A percentile compares a stretch with the other conserved stretches of the same genome.
Evolutionary conservation across 169 alveolate species (phyloP).

Genomic region (Eimeria brunetti): DNA sequence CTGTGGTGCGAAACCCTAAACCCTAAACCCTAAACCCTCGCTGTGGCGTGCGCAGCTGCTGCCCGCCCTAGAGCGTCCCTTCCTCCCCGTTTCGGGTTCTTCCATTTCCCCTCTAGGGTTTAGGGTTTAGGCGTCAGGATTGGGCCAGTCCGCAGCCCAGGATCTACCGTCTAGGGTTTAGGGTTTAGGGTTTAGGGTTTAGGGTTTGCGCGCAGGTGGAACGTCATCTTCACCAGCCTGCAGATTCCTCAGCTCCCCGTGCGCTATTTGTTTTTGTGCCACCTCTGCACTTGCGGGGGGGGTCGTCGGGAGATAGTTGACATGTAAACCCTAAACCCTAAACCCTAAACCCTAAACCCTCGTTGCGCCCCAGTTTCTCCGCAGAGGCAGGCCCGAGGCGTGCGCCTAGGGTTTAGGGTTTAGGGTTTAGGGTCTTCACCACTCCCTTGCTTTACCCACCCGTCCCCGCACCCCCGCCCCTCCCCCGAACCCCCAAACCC

Average conservation of each 20-base stretch:
- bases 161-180: neutral
- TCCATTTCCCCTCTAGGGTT: too few relatives aligned
- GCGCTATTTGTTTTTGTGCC: slow-evolving; percentile 53
- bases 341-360: too few relatives aligned
- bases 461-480: neutral
- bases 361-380: too few relatives aligned
- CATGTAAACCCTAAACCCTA: neutral
- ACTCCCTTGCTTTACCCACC: too few relatives aligned
- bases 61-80: too few relatives aligned
- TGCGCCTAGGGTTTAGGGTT: too few relatives aligned
- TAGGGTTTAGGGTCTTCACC: too few relatives aligned
- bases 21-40: neutral
- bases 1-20: slow-evolving; percentile 31
- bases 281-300: slow-evolving; percentile 3
- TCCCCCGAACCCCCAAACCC: neutral
- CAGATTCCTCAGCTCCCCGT: slow-evolving; percentile 72
- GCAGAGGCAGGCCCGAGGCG: too few relatives aligned
- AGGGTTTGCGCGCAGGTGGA: slow-evolving; percentile 42
- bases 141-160: neutral
- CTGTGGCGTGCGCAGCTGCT: neutral
- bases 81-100: too few relatives aligned
- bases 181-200: slow-evolving; percentile 3
- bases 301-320: slow-evolving; percentile 1
- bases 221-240: slow-evolving; percentile 23
- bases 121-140: neutral